Conservation (phyloP, 2,329 filamentous ascomycete genomes). For the Fusarium nelsonii region DNA sequence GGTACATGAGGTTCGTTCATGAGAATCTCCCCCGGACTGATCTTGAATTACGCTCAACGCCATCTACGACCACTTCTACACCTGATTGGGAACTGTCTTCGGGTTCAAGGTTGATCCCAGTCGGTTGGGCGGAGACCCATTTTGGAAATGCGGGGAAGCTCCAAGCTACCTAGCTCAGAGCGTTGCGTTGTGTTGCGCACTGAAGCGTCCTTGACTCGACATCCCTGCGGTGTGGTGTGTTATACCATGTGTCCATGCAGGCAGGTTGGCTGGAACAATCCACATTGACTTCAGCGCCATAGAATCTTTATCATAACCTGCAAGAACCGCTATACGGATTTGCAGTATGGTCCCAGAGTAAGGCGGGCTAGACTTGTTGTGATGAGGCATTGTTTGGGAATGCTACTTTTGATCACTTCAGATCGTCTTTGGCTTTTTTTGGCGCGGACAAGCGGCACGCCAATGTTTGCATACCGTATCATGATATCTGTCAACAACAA, state of each 20-base stretch:
- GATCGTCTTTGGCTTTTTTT: neutral
- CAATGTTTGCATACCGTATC: neutral
- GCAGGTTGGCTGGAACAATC: neutral
- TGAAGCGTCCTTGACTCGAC: conserved; percentile 35
- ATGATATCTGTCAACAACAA: neutral
- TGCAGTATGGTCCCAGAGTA: neutral
- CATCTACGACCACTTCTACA: conserved; percentile 20
- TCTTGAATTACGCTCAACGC: conserved; percentile 25
- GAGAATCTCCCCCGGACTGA: conserved; percentile 31
- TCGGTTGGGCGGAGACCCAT: conserved; percentile 43
- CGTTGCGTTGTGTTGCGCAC: conserved; percentile 2
- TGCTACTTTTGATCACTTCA: neutral
- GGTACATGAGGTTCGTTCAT: conserved; percentile 27
- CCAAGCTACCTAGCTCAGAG: conserved; percentile 11
- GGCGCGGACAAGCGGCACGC: neutral
- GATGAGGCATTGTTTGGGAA: neutral
- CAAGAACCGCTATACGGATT: neutral
- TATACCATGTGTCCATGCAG: neutral
- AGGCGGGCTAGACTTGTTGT: neutral
- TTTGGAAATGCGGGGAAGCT: conserved; percentile 46
- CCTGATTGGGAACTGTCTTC: conserved; percentile 31
- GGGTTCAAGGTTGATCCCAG: conserved; percentile 43
- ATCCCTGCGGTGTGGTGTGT: conserved; percentile 16
- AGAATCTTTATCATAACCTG: too few relatives aligned
- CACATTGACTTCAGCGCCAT: too few relatives aligned